Conservation (phyloP, 2,329 filamentous ascomycete genomes). For the Hyphodiscus sp. region DNA sequence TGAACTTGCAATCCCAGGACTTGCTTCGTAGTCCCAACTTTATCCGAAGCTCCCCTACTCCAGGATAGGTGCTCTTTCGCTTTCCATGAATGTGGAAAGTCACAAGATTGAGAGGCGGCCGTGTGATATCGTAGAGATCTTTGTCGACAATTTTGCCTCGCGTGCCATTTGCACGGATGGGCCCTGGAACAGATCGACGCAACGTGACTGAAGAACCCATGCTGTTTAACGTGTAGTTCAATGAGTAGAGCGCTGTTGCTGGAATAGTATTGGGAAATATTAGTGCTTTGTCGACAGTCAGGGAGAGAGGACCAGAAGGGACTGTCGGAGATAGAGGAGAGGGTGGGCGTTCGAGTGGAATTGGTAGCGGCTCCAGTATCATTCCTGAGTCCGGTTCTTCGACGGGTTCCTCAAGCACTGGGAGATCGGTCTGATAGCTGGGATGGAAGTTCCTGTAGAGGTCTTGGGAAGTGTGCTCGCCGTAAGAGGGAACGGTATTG, state of each 20-base stretch:
- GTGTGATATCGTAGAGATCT: slow-evolving; percentile 7
- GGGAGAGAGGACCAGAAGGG: neutral
- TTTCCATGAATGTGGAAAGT: slow-evolving; percentile 8
- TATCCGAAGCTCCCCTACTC: slow-evolving; percentile 1
- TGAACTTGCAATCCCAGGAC: slow-evolving; percentile 12
- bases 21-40: slow-evolving; percentile 5
- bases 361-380: neutral
- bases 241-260: slow-evolving; percentile 10
- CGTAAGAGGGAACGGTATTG: neutral
- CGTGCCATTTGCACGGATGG: neutral
- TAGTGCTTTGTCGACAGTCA: slow-evolving; percentile 9
- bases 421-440: neutral
- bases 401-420: neutral
- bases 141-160: slow-evolving; percentile 6
- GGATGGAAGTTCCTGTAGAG: slow-evolving; percentile 1
- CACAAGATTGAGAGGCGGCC: neutral
- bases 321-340: neutral
- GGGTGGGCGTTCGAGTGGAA: neutral
- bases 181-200: slow-evolving; percentile 5
- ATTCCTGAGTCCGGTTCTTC: neutral
- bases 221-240: slow-evolving; percentile 10
- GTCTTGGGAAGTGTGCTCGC: neutral
- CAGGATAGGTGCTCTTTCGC: slow-evolving; percentile 8
- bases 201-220: slow-evolving; percentile 10
- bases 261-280: slow-evolving; percentile 12